Conservation (phyloP, 768 basidiomycete species). For the Chiua virens region DNA sequence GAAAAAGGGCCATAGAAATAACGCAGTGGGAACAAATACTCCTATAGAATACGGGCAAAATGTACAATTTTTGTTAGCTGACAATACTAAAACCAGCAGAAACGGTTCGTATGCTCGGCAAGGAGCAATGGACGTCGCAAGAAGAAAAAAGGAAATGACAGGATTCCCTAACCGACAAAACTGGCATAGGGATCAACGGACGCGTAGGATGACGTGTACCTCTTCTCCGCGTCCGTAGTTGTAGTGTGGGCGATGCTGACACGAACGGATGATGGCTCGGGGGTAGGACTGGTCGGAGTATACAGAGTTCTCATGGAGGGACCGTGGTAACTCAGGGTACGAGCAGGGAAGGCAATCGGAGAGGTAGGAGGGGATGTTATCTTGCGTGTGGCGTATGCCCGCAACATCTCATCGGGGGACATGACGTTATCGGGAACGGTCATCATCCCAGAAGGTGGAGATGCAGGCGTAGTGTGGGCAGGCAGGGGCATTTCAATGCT, state of each 20-base stretch:
- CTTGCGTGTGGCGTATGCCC: constrained; percentile 62
- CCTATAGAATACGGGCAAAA: constrained; percentile 13
- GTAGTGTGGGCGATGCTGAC: constrained; percentile 8
- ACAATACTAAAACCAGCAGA: not conserved
- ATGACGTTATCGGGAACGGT: constrained; percentile 42
- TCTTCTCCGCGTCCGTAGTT: constrained; percentile 17
- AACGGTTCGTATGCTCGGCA: not conserved
- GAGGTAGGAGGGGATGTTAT: constrained; percentile 34
- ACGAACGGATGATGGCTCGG: constrained; percentile 9
- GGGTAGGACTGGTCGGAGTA: constrained; percentile 16
- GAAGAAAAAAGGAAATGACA: not conserved
- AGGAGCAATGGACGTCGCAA: not conserved
- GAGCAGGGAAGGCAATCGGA: constrained; percentile 31
- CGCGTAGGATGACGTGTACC: constrained; percentile 26
- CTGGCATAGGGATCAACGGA: constrained; percentile 26
- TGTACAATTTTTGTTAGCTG: constrained; percentile 14
- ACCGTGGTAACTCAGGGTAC: constrained; percentile 23
- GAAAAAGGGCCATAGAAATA: not conserved
- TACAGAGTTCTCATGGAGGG: constrained; percentile 32
- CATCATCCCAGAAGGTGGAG: constrained; percentile 40
- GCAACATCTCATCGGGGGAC: constrained; percentile 76
- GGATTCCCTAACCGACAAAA: not conserved
- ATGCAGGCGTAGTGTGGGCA: constrained; percentile 30
- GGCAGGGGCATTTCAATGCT: constrained; percentile 32
- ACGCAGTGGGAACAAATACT: not conserved